Evolutionary conservation across 129 eudicot genomes (phyloP), one percentile per base, ranked within the genome.

Genomic region (Helichrysum umbraculigerum): DNA sequence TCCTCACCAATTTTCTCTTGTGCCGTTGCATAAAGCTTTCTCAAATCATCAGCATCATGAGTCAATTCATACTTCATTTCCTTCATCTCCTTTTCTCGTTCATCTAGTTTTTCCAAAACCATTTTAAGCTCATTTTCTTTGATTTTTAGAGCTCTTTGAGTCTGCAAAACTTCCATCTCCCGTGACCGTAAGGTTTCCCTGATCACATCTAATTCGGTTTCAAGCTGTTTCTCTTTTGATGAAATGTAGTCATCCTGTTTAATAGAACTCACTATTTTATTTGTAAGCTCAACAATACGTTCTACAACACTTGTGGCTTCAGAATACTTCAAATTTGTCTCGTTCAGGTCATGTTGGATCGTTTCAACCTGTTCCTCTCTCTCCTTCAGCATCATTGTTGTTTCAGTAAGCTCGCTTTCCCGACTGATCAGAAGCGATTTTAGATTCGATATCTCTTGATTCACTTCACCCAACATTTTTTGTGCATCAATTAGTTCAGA

Each of bases 101-200:
- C 86, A 30, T 87, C 87, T 64, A 88, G 67, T 74, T 85, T 89
- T 37, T 70, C 68, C 42, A 66, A 33, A 4, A 85, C 83, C 83
- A 81, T 77, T 71, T 81, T 82, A 14, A 87, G 80, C 86, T 88
- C 93, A 68, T 82, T 81, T 25, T 91, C 89, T 88, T 89, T 94
- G 15, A 89, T 81, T 14, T 68, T 70, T 3, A 94, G 85, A 61
- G 84, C 87, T 76, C 92, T 88, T 76, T 79, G 93, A 10, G 89
- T 78, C 21, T 77, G 81, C 30, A 94, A 63, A 77, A 91, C 83
- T 81, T 94, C 96, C 91, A 84, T 82, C 77, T 94, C 97, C 71
- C 84, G 87, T 15, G 76, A 83, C 75, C 86, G 81, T 65, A 94
- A 82, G 29, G 76, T 82, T 82, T 84, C 98, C 75, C 77, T 83